Base-by-base conservation (phyloP, 2,329 filamentous ascomycete genomes). In the Apiospora koreana region DNA sequence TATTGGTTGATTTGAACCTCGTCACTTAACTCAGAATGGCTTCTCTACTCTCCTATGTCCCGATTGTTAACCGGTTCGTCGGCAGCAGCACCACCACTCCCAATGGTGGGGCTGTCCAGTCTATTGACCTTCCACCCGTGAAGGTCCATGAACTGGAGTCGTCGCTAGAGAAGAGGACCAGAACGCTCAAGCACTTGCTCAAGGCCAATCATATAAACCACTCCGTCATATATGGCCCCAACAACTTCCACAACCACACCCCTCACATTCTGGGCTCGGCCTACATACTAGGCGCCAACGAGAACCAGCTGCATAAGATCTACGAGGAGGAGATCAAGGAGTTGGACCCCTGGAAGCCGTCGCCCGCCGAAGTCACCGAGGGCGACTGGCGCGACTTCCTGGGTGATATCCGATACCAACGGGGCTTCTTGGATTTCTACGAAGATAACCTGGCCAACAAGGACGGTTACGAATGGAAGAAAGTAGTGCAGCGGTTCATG, bases 351-450 rank as follows among this genome's bases (percentile, higher is more conserved):
- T 99, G 96, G 96, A 81, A 84, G 69, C 91, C 95, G 74, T 94
- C 95, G 1, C 96, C 96, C 0, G 90, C 91, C 5, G 96, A 99
- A 81, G 89, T 99, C 68, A 89, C 90, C 23, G 87, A 91, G 72
- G 87, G 92, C 70, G 96, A 99, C 79, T 99, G 96, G 95, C 87
- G 91, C 73, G 92, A 95, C 70, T 96, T 90, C 76, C 80, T 98
- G 42, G 95, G 95, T 28, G 89, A 94, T 79, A 87, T 87, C 76
- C 89, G 85, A 72, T 98, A 97, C 78, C 94, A 99, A 81, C 89
- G 95, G 71, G 95, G 94, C 0, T 99, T 92, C 78, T 86, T 99
- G 69, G 95, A 99, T 79, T 98, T 96, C 79, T 98, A 97, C 78
- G 96, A 99, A 80, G 96, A 99, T 79, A 90, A 94, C 76, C 85